Evolutionary conservation across 1,284 basidiomycete species (phyloP).

Genomic region (Rhodofomes roseus): DNA sequence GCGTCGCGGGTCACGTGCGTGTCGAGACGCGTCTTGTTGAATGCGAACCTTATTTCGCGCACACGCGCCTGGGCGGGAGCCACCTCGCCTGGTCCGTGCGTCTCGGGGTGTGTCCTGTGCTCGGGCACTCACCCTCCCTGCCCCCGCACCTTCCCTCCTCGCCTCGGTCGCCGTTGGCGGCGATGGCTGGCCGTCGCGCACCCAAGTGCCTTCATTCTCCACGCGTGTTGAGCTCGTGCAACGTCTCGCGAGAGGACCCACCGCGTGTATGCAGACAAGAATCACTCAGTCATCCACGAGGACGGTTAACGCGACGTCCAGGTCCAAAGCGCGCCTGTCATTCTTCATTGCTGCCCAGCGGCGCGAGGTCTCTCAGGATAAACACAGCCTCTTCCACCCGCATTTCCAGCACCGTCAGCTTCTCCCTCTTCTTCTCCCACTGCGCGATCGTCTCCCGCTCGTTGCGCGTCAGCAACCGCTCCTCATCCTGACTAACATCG

Average conservation of each 20-base stretch:
- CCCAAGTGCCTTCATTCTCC: not conserved
- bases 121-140: not conserved
- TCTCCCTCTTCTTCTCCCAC: slow-evolving; percentile 69
- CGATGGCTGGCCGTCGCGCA: not conserved
- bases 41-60: slow-evolving; percentile 31
- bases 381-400: slow-evolving; percentile 85
- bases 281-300: not conserved
- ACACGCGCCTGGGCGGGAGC: not conserved
- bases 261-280: not conserved
- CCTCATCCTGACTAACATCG: slow-evolving; percentile 74
- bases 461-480: slow-evolving; percentile 56
- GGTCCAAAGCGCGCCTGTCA: slow-evolving; percentile 7
- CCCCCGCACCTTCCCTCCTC: not conserved
- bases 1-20: slow-evolving; percentile 33
- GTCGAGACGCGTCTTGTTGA: slow-evolving; percentile 32
- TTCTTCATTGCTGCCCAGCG: slow-evolving; percentile 24
- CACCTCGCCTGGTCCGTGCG: slow-evolving; percentile 10
- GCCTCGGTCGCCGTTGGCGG: not conserved
- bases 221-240: not conserved
- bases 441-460: slow-evolving; percentile 66
- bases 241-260: not conserved
- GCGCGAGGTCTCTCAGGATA: slow-evolving; percentile 71
- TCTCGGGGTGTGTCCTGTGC: not conserved
- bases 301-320: not conserved
- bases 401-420: slow-evolving; percentile 71